Conservation (phyloP, 164 flowering plant species). For the Hamamelis virginiana region DNA sequence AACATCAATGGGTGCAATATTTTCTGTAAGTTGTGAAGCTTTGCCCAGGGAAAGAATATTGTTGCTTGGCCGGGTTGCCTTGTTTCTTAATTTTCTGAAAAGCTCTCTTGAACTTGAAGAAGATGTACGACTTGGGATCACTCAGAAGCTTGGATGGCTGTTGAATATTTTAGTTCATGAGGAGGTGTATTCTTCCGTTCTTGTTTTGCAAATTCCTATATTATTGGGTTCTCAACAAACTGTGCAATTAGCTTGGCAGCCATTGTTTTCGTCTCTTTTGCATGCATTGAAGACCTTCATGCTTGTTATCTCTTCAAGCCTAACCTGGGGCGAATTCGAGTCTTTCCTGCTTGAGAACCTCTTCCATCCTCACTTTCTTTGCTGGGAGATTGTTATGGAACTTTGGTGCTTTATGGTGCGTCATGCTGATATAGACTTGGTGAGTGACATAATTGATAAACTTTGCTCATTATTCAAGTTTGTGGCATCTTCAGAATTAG, state of each 20-base stretch:
- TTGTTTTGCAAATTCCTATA: constrained; percentile 54
- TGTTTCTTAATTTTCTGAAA: constrained; percentile 61
- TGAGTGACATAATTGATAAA: constrained; percentile 44
- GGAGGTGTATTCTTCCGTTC: constrained; percentile 58
- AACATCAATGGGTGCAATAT: constrained; percentile 37
- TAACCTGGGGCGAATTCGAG: constrained; percentile 56
- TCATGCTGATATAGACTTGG: constrained; percentile 56
- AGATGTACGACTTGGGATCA: constrained; percentile 40
- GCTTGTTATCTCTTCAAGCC: constrained; percentile 50
- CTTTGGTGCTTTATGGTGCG: constrained; percentile 81
- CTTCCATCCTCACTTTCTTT: constrained; percentile 82
- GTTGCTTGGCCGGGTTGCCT: constrained; percentile 50
- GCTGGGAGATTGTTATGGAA: constrained; percentile 72
- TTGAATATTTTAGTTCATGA: constrained; percentile 52
- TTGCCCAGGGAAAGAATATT: constrained; percentile 32
- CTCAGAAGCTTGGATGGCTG: constrained; percentile 67
- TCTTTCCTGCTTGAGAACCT: constrained; percentile 69
- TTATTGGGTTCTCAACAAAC: constrained; percentile 37
- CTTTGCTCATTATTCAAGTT: constrained; percentile 50
- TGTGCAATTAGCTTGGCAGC: constrained; percentile 48
- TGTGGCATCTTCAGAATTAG: constrained; percentile 41
- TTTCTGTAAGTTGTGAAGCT: constrained; percentile 37
- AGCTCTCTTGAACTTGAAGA: constrained; percentile 58
- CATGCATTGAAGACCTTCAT: constrained; percentile 67
- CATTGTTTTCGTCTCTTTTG: constrained; percentile 52